phyloP scores from a whole-genome alignment of 768 basidiomycete genomes.

The Arthromyces matolae region DNA sequence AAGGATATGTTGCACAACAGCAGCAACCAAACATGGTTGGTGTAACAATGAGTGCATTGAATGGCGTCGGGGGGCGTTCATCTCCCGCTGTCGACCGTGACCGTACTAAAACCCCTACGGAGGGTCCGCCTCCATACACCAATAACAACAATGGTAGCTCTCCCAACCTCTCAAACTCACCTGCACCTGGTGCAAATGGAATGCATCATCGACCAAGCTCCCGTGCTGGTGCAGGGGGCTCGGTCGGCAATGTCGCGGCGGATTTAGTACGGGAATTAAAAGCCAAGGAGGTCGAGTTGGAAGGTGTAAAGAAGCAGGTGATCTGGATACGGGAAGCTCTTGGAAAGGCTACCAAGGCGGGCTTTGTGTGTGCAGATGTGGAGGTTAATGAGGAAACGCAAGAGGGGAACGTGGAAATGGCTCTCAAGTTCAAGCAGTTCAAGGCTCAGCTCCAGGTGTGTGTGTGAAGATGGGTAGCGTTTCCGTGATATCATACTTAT shows the following conservation, averaged over 20 bases:
- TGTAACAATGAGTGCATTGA: slow-evolving; percentile 46
- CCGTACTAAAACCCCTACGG: slow-evolving; percentile 47
- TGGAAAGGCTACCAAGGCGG: slow-evolving; percentile 67
- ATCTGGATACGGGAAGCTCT: slow-evolving; percentile 85
- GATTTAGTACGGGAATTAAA: slow-evolving; percentile 80
- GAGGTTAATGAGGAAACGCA: slow-evolving; percentile 29
- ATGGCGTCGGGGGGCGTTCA: slow-evolving; percentile 37
- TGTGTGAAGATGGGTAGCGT: slow-evolving; percentile 9
- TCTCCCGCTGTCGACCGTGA: slow-evolving; percentile 48
- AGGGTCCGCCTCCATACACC: slow-evolving; percentile 25
- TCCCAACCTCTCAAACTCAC: slow-evolving; percentile 36
- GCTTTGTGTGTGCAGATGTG: slow-evolving; percentile 64
- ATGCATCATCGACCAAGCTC: slow-evolving; percentile 37
- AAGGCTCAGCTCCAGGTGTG: slow-evolving; percentile 82
- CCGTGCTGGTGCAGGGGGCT: slow-evolving; percentile 39
- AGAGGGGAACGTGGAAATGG: slow-evolving; percentile 61
- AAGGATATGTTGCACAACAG: slow-evolving; percentile 23
- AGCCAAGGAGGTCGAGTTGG: slow-evolving; percentile 78
- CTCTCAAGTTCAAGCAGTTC: slow-evolving; percentile 84
- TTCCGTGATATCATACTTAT: not conserved
- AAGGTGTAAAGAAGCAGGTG: slow-evolving; percentile 70
- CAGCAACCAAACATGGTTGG: slow-evolving; percentile 52
- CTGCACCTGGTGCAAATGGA: slow-evolving; percentile 48
- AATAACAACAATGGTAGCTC: slow-evolving; percentile 13
- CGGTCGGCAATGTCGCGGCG: slow-evolving; percentile 65